Evolutionary conservation across 306 rosid genomes (phyloP), one percentile per base, ranked within the genome.

Genomic region (Prunus fruticosa): DNA sequence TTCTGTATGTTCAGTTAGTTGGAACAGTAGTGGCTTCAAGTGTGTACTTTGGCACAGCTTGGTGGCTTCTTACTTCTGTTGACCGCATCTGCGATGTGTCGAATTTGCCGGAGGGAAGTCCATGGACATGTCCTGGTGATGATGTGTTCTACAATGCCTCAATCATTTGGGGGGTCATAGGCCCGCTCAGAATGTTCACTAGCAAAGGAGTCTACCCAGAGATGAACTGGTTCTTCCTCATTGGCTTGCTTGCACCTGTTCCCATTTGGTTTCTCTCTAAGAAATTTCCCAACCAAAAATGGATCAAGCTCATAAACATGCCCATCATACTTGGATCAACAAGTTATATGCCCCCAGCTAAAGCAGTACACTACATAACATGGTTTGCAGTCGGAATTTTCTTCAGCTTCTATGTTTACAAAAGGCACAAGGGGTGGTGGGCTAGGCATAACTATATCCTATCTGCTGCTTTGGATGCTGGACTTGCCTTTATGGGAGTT

Each of bases 381-480:
- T 80, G 75, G 70, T 18, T 61, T 13, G 43, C 79, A 13, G 64
- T 80, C 58, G 79, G 83, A 18, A 56, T 67, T 14, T 74, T 73
- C 79, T 80, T 80, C 71, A 80, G 63, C 64, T 67, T 43, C 69
- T 65, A 52, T 66, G 65, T 80, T 5, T 67, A 66, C 56, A 80
- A 60, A 28, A 73, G 51, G 63, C 87, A 74, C 79, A 67, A 64
- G 56, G 47, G 15, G 19, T 80, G 83, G 83, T 80, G 96, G 96
- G 92, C 87, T 11, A 67, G 92, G 13, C 91, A 90, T 19, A 90
- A 87, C 49, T 90, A 90, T 72, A 81, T 90, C 41, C 81, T 88
- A 0, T 86, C 95, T 2, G 95, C 92, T 23, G 88, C 77, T 41
- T 45, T 90, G 50, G 89, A 90, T 69, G 86, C 92, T 46, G 92